Evolutionary conservation across 2,329 filamentous ascomycete genomes (phyloP), one percentile per base, ranked within the genome.

Genomic region (Apiospora hydei): DNA sequence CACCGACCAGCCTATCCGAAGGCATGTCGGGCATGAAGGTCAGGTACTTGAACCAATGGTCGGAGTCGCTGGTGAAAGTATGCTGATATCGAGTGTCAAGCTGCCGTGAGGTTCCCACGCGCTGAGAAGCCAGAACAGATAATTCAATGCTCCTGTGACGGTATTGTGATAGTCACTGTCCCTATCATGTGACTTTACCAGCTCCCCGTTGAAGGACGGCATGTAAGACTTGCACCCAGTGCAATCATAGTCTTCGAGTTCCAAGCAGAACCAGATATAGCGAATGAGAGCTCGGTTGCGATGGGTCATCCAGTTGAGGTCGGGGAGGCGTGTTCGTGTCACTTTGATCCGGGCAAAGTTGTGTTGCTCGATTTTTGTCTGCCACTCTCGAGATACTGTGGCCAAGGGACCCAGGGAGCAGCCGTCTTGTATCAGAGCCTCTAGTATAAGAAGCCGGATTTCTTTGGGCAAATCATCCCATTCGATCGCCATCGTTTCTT

Each of bases 311-410:
- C 69, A 73, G 71, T 67, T 38, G 69, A 79, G 78, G 47, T 78
- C 70, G 53, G 7, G 18, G 18, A 49, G 21, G 47, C 21, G 18
- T 6, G 18, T 4, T 5, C 18, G 47, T n/a, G 18, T 49, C 47
- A 49, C 5, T 21, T 21, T 21, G 21, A 49, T n/a, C 8, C 21
- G 18, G 47, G 47, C 47, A 18, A 49, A 49, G 47, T n/a, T 49
- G 8, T 49, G 21, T 49, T 8, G 47, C 47, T 49, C 47, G 47
- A 61, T 67, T 21, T 72, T 71, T 18, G 69, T 71, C 71, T 81
- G 78, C 81, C 78, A 81, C 57, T 79, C 78, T 74, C 77, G 75
- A 67, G 77, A 82, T 24, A 81, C 80, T 41, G 77, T 77, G 70
- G 76, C 78, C 26, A 78, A 75, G 74, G 34, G 41, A 72, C 53